Percentiles rank a stretch among this genome's conserved stretches.
Evolutionary conservation across 441 rosid genomes (phyloP).

Genomic region (Gossypium lobatum): DNA sequence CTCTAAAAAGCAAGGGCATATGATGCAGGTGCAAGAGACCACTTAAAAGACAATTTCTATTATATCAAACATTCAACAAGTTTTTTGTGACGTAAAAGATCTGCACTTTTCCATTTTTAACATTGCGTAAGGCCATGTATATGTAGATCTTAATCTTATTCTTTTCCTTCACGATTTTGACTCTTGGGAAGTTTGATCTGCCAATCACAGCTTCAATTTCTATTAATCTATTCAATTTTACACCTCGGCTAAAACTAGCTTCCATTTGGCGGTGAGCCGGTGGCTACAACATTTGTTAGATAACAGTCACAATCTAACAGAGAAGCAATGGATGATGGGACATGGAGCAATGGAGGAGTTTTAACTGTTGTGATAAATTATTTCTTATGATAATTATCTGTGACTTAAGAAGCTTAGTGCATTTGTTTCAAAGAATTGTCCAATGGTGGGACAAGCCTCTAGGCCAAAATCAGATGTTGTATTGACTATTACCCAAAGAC

Average conservation of each 20-base stretch:
- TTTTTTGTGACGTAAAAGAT: not conserved
- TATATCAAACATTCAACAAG: not conserved
- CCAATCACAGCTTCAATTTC: not conserved
- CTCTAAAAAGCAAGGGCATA: not conserved
- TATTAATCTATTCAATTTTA: not conserved
- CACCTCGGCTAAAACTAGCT: not conserved
- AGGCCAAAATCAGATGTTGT: not conserved
- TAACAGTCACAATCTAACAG: not conserved
- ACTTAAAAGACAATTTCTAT: not conserved
- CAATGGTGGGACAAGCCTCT: not conserved
- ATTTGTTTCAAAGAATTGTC: not conserved
- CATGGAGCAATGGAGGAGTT: not conserved
- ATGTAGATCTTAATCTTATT: not conserved
- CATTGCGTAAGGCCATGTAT: not conserved
- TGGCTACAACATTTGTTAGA: not conserved
- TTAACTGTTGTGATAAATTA: not conserved
- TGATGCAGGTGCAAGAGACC: not conserved
- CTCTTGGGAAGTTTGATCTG: not conserved
- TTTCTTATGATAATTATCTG: not conserved
- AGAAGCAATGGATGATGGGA: not conserved
- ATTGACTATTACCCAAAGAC: not conserved
- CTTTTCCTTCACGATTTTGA: slow-evolving; percentile 23
- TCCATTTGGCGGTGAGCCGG: not conserved
- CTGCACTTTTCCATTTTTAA: not conserved
- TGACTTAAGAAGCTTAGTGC: not conserved